Evolutionary conservation across 1,284 basidiomycete species (phyloP).

Genomic region (Ceratobasidium sp.): DNA sequence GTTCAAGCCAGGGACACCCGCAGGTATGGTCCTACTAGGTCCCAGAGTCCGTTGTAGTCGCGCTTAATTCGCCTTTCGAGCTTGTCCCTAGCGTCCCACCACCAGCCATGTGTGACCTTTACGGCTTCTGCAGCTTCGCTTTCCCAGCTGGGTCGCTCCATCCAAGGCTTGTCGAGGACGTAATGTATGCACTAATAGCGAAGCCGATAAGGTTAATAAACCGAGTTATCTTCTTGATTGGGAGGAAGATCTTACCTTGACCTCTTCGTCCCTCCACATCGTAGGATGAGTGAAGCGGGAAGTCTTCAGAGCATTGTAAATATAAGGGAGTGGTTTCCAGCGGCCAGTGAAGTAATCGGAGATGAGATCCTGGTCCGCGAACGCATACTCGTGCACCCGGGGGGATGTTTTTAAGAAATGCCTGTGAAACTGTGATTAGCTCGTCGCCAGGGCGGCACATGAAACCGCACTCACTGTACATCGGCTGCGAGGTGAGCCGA

Average conservation of each 20-base stretch:
- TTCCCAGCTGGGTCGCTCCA: slow-evolving; percentile 30
- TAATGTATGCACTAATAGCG: slow-evolving; percentile 53
- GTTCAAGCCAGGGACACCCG: background rate
- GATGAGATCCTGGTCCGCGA: slow-evolving; percentile 94
- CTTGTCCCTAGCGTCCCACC: slow-evolving; percentile 34
- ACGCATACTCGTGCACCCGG: slow-evolving; percentile 74
- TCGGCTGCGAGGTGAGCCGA: slow-evolving; percentile 58
- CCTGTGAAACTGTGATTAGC: slow-evolving; percentile 61
- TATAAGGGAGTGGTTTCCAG: slow-evolving; percentile 80
- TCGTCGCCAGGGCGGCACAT: background rate
- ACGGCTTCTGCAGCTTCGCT: slow-evolving; percentile 33
- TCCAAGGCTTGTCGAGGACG: slow-evolving; percentile 51
- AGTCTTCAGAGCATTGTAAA: slow-evolving; percentile 89
- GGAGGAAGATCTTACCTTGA: slow-evolving; percentile 51
- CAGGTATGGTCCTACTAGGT: slow-evolving; percentile 30
- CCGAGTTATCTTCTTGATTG: background rate
- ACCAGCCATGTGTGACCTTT: slow-evolving; percentile 35
- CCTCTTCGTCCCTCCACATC: slow-evolving; percentile 82
- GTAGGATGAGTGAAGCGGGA: slow-evolving; percentile 71
- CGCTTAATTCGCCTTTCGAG: slow-evolving; percentile 30
- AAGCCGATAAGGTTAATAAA: slow-evolving; percentile 37
- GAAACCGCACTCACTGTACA: slow-evolving; percentile 50
- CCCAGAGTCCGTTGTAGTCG: slow-evolving; percentile 22
- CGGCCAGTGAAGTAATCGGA: slow-evolving; percentile 80
- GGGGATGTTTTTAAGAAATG: slow-evolving; percentile 75